phyloP scores from a whole-genome alignment of 495 filamentous ascomycete genomes.

The Tuber microsphaerosporum region DNA sequence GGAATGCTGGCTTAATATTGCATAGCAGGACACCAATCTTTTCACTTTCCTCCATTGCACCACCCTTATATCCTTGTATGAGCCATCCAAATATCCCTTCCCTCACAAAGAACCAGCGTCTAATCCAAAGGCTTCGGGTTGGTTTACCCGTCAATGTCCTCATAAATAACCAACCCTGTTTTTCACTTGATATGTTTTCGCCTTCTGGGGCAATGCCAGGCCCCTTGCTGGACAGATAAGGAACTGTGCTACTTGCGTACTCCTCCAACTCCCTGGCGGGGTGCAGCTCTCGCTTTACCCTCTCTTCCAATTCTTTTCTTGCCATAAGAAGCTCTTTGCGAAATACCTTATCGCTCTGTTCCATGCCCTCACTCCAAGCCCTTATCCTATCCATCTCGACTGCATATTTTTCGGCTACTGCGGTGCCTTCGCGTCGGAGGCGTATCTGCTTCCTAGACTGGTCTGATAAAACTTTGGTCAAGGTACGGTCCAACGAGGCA shows the following conservation, averaged over 20 bases:
- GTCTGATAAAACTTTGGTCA: conserved; percentile 76
- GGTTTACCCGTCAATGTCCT: conserved; percentile 80
- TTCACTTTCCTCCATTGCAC: conserved; percentile 88
- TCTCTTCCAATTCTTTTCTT: conserved; percentile 75
- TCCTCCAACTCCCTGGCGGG: conserved; percentile 90
- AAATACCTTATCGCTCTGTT: conserved; percentile 69
- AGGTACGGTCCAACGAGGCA: conserved; percentile 69
- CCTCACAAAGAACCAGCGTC: conserved; percentile 90
- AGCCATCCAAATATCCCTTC: conserved; percentile 95
- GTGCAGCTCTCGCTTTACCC: conserved; percentile 58
- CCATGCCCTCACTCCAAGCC: conserved; percentile 91
- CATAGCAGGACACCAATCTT: conserved; percentile 92
- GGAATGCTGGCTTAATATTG: conserved; percentile 78
- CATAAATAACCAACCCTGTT: conserved; percentile 91
- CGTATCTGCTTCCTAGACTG: conserved; percentile 75
- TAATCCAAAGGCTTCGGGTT: conserved; percentile 74
- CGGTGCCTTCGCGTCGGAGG: conserved; percentile 54
- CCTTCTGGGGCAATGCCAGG: conserved; percentile 25
- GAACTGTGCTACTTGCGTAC: conserved; percentile 78
- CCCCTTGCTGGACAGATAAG: conserved; percentile 64
- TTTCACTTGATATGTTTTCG: conserved; percentile 50
- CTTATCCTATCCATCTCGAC: conserved; percentile 81
- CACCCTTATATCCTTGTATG: conserved; percentile 72
- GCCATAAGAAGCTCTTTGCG: conserved; percentile 69
- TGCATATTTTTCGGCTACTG: conserved; percentile 55